Conservation (phyloP, 306 rosid species). For the Trifolium dubium region DNA sequence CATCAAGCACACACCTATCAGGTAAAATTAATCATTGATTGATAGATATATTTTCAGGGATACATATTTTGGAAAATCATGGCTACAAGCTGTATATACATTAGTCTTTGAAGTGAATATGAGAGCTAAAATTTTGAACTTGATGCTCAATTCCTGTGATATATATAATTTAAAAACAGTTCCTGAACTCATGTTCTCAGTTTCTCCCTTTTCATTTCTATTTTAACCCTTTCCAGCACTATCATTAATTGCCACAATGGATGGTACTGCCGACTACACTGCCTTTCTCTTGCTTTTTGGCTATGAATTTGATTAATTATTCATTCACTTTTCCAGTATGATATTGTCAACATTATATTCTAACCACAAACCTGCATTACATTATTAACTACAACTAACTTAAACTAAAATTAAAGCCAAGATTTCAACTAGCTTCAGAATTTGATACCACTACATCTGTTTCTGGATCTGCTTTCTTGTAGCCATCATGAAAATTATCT, state of each 20-base stretch:
- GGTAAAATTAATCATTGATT: conserved; percentile 55
- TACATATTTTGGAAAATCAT: conserved; percentile 18
- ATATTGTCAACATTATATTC: conserved; percentile 25
- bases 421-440: conserved; percentile 23
- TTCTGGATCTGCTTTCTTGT: conserved; percentile 24
- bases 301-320: conserved; percentile 21
- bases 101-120: conserved; percentile 33
- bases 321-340: conserved; percentile 8
- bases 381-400: not conserved
- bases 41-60: conserved; percentile 8
- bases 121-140: conserved; percentile 21
- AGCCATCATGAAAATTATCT: not conserved
- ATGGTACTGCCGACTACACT: conserved; percentile 14
- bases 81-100: conserved; percentile 21
- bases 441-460: conserved; percentile 15
- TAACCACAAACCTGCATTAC: conserved; percentile 4
- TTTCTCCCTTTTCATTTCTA: not conserved
- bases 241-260: conserved; percentile 19
- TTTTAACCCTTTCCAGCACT: conserved; percentile 20
- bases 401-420: not conserved
- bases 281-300: conserved; percentile 10
- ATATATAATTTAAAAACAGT: conserved; percentile 13
- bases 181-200: conserved; percentile 19
- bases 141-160: conserved; percentile 15
- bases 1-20: conserved; percentile 69